phyloP scores from a whole-genome alignment of 2,329 filamentous ascomycete species.

The Colletotrichum coccodes region DNA sequence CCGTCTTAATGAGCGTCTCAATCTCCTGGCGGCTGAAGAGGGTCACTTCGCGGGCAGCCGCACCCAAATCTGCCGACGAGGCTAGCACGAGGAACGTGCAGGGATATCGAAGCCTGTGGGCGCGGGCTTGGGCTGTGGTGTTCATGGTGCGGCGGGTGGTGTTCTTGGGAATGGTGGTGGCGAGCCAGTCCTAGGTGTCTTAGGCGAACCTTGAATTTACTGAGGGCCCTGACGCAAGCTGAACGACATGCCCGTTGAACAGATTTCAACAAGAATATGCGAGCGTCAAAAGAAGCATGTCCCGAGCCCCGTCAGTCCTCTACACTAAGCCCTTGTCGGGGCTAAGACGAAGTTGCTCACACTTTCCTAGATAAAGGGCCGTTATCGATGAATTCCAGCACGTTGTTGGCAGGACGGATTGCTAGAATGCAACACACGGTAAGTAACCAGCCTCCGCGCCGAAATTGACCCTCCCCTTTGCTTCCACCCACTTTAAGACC shows the following conservation, averaged over 20 bases:
- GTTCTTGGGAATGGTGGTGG: background rate
- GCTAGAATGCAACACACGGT: background rate
- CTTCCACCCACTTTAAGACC: background rate
- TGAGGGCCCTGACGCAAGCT: too few species aligned
- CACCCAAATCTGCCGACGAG: background rate
- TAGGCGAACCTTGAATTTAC: too few species aligned
- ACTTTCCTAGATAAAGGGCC: background rate
- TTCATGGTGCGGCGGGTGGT: background rate
- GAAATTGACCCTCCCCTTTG: background rate
- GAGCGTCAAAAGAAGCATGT: background rate
- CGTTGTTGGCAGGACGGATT: background rate
- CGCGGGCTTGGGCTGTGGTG: background rate
- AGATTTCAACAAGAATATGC: background rate
- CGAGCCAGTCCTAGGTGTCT: background rate
- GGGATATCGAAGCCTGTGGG: background rate
- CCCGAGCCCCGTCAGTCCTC: background rate
- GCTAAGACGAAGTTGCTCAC: background rate
- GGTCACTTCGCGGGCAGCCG: background rate
- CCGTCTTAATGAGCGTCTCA: background rate
- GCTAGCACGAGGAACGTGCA: background rate
- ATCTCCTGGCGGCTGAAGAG: background rate
- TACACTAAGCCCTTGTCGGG: background rate
- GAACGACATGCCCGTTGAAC: background rate
- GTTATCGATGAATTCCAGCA: background rate
- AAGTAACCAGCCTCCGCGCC: background rate